A percentile compares a stretch with the other conserved stretches of the same genome.
These are phyloP conservation scores for Paraconiothyrium sp. DNA, from an alignment of 2,329 filamentous ascomycete genomes.

Conservation along the genomic window DNA sequence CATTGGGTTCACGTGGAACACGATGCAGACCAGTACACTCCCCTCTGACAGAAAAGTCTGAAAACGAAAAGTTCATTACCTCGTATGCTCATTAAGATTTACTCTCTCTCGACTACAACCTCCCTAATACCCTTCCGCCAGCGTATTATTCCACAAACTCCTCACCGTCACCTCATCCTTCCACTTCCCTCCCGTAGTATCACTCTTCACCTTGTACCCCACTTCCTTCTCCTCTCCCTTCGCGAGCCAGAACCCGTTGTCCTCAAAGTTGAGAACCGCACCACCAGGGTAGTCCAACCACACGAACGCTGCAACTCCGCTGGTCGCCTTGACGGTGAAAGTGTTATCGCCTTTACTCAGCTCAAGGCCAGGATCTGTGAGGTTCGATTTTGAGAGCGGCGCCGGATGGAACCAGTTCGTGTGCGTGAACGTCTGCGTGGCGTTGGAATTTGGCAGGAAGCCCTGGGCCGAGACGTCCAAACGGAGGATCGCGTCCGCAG, in stretches of 20 bases:
- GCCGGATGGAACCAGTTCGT: conserved; percentile 61
- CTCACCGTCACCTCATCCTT: conserved; percentile 58
- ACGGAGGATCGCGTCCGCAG: conserved; percentile 53
- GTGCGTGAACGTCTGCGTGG: conserved; percentile 57
- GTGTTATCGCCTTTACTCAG: conserved; percentile 45
- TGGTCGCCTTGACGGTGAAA: conserved; percentile 60
- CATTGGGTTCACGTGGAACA: no score
- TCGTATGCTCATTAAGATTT: no score
- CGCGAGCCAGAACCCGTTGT: conserved; percentile 63
- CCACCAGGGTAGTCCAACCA: conserved; percentile 64
- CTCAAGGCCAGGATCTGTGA: conserved; percentile 61
- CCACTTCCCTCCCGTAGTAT: conserved; percentile 57
- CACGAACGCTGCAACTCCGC: conserved; percentile 62
- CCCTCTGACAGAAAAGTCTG: no score
- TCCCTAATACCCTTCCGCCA: conserved; percentile 4
- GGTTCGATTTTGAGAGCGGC: conserved; percentile 55
- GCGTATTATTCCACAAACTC: conserved; percentile 62
- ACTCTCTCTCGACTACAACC: background rate
- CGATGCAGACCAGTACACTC: no score
- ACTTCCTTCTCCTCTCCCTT: conserved; percentile 58
- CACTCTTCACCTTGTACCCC: conserved; percentile 57
- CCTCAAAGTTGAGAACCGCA: conserved; percentile 61
- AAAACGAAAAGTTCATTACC: no score
- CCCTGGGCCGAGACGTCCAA: conserved; percentile 58
- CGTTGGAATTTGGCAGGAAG: conserved; percentile 57